phyloP scores from a whole-genome alignment of 2,329 filamentous ascomycete species.

The Mycosphaerella sp. region DNA sequence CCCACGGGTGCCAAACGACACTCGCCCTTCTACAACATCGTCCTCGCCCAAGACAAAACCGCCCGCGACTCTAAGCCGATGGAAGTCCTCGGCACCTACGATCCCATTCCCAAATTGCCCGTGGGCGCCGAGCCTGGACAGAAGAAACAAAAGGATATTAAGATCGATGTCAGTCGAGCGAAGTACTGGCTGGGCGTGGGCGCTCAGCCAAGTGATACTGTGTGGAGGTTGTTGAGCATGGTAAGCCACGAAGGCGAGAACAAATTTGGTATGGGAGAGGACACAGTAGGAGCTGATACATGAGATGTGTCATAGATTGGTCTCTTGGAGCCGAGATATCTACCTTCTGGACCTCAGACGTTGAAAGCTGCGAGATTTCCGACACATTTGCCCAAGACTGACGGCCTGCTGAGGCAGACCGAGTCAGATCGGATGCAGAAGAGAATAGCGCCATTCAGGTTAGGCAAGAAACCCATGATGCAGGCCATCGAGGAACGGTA shows the following conservation, averaged over 20 bases:
- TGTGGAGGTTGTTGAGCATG: constrained; percentile 80
- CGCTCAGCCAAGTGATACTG: constrained; percentile 85
- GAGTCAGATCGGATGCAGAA: constrained; percentile 2
- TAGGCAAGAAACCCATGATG: constrained; percentile 1
- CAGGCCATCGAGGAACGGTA: background rate
- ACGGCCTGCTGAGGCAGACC: background rate
- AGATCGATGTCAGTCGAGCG: constrained; percentile 71
- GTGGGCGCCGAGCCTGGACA: constrained; percentile 46
- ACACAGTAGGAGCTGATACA: background rate
- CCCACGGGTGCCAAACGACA: constrained; percentile 55
- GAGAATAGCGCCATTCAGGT: constrained; percentile 13
- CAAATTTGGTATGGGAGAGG: background rate
- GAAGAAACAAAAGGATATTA: constrained; percentile 84
- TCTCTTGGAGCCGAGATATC: constrained; percentile 39
- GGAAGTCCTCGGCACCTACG: constrained; percentile 74
- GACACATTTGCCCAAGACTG: constrained; percentile 25
- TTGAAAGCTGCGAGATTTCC: constrained; percentile 30
- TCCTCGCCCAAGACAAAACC: constrained; percentile 84
- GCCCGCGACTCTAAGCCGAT: constrained; percentile 82
- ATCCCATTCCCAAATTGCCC: constrained; percentile 54
- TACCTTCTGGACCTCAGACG: constrained; percentile 31
- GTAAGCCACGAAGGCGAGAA: constrained; percentile 40
- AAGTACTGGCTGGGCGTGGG: constrained; percentile 97
- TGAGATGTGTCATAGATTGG: constrained; percentile 35
- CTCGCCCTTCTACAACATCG: constrained; percentile 90